Base-by-base conservation (phyloP, 2,329 filamentous ascomycete genomes). In the Pestalotiopsis sp. region DNA sequence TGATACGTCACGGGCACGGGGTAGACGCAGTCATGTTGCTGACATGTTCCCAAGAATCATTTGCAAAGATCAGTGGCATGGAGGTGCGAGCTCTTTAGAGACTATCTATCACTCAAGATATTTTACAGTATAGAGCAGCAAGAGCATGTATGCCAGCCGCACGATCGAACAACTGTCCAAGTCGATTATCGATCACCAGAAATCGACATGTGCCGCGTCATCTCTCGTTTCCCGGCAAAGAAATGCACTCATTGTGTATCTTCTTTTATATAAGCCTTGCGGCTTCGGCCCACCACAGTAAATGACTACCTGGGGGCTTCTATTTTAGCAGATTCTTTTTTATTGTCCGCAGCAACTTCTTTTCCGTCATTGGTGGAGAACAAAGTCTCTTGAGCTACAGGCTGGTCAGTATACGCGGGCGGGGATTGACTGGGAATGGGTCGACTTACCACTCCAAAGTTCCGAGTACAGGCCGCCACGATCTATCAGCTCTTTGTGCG, bases 401-500 rank as follows among this genome's bases (percentile, higher is more conserved):
- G 7, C 4, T 36, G 20, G 17, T 62, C 31, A 62, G 31, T 39
- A 62, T 62, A 27, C 17, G 20, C 4, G 14, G 20, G 13, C 7
- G 7, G 27, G n/a, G 25, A 12, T 20, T 4, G 11, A 62, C 17
- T 41, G 36, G 27, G n/a, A 13, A 49, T 17, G 17, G 41, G 31
- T 52, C 45, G 2, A 85, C 91, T 86, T 83, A 93, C 92, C 91
- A 82, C 91, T 95, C 95, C 95, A 98, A 60, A 98, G 84, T 80
- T 97, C 92, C 6, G 93, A 90, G 79, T 98, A 98, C 25, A 98
- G 85, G 0, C 94, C 93, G 12, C 89, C 91, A 17, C 82, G 84
- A 73, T 96, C 92, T 70, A 98, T 89, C 69, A 99, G 82, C 78
- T 96, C 89, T 69, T 92, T 87, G 80, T 99, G 96, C 17, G 93